Conservation (phyloP, 768 basidiomycete species). For the Leucosporidium yakuticum region DNA sequence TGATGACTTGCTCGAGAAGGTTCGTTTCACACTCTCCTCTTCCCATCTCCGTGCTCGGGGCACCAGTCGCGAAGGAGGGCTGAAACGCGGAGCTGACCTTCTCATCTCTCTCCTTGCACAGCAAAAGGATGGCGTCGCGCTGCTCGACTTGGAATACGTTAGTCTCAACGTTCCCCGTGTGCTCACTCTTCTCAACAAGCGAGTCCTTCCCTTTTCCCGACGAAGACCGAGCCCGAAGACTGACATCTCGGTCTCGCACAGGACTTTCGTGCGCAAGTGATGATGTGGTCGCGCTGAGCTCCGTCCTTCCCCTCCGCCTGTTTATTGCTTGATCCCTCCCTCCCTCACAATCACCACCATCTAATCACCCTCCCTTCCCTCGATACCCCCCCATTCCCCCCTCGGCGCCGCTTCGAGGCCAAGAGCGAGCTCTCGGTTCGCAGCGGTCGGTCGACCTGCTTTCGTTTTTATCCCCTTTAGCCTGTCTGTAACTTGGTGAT, state of each 20-base stretch:
- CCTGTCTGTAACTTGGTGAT: too few species aligned
- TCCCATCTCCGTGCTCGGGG: background rate
- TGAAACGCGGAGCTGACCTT: background rate
- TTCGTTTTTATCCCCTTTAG: too few species aligned
- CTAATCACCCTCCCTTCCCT: background rate
- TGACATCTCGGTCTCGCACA: background rate
- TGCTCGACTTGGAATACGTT: conserved; percentile 90
- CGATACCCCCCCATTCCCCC: background rate
- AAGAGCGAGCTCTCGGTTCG: too few species aligned
- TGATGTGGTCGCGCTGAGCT: background rate
- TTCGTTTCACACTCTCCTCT: conserved; percentile 43
- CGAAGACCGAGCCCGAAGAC: background rate
- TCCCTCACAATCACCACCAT: background rate
- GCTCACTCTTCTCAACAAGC: conserved; percentile 32
- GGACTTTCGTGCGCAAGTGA: background rate
- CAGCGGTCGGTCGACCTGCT: too few species aligned
- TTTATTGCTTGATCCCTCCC: background rate
- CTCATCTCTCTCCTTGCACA: conserved; percentile 43
- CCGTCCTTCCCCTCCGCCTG: background rate
- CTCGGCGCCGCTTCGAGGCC: background rate
- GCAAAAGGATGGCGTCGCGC: conserved; percentile 99
- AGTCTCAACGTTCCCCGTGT: conserved; percentile 30
- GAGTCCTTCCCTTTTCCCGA: background rate
- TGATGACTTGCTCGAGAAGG: conserved; percentile 95
- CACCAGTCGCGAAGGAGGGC: background rate